A percentile compares a stretch with the other conserved stretches of the same genome.
Conservation (phyloP, 306 rosid species). For the Cucumis melo region DNA sequence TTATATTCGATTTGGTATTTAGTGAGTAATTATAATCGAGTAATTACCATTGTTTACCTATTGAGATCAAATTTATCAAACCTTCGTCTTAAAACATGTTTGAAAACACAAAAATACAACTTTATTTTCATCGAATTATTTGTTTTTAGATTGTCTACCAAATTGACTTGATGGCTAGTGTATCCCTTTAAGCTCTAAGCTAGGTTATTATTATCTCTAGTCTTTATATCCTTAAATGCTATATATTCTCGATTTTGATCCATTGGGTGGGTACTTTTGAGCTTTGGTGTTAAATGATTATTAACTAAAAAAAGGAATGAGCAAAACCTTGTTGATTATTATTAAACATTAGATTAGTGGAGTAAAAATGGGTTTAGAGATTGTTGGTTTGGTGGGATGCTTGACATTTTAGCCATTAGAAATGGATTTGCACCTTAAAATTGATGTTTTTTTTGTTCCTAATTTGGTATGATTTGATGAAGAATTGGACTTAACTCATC, state of each 20-base stretch:
- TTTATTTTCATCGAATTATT: no score
- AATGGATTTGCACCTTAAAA: slow-evolving; percentile 1
- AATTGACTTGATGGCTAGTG: neutral
- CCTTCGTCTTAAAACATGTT: no score
- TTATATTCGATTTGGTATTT: no score
- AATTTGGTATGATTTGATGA: neutral
- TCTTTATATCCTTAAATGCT: neutral
- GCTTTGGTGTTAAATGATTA: neutral
- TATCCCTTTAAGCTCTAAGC: neutral
- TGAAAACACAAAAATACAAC: no score
- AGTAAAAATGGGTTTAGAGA: neutral
- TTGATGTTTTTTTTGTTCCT: slow-evolving; percentile 1
- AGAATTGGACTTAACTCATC: neutral
- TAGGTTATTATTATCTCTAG: no score
- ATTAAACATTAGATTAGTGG: neutral
- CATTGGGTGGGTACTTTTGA: neutral
- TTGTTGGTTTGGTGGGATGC: slow-evolving; percentile 5
- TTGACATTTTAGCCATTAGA: slow-evolving; percentile 4
- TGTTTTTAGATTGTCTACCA: no score
- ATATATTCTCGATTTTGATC: neutral
- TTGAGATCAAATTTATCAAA: no score
- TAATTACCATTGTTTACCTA: no score
- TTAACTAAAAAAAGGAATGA: neutral
- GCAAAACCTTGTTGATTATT: neutral
- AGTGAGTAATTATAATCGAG: no score